Base-by-base conservation (phyloP, 441 rosid genomes). In the Pelargonium exstipulatum region DNA sequence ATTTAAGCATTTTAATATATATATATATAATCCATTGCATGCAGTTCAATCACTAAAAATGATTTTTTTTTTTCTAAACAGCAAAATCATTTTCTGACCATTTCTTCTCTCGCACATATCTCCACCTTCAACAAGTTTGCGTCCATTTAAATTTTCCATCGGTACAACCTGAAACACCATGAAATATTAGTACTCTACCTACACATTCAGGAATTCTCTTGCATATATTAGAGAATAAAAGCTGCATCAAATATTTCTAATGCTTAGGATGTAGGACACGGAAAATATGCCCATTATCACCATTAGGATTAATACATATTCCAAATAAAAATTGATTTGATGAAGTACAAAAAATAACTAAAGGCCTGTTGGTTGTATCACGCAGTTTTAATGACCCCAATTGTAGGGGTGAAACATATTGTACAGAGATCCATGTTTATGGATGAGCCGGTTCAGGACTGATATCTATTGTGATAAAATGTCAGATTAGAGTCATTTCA, bases 61-160 rank as follows among this genome's bases (percentile, higher is more conserved):
- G 26, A 0, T 24, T 24, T 24, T 24, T 24, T 55, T 17, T n/a
- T 48, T 45, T 40, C 29, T 69, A 55, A 70, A 24, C 65, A 67
- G 22, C 70, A 80, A 70, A 69, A 77, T 48, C 20, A 69, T 45
- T 26, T 13, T 42, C 63, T 17, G 4, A 69, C 73, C 70, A 65
- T 74, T 74, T 74, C 74, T 69, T 58, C 77, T 70, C 66, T 74
- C 77, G 22, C 77, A 74, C 53, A 65, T 73, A 65, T 74, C 73
- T 57, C 77, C 77, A 24, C 53, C 70, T 74, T 74, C 77, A 65
- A 74, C 77, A 18, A 61, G 73, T 63, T 67, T 69, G 53, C 74
- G 77, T 17, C 77, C 77, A n/a, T 74, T 69, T 12, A 69, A 37
- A 9, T 72, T 76, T 69, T 73, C 76, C 77, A 74, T 74, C 3